Conservation (phyloP, 768 basidiomycete species). For the Dacryopinax spathularia region DNA sequence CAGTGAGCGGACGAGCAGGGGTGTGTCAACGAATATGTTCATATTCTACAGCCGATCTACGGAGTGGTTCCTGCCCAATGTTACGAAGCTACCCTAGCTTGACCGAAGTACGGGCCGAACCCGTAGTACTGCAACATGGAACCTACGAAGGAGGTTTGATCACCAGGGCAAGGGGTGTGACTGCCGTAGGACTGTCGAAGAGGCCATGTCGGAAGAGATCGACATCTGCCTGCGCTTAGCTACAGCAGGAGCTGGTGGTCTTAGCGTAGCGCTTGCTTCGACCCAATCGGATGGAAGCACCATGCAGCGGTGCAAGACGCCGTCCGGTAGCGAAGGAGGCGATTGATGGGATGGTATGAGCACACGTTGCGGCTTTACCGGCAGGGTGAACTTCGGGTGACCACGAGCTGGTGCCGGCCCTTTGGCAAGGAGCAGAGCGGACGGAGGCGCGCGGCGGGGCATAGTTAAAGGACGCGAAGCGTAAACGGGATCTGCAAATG, state of each 20-base stretch:
- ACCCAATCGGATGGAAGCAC: background rate
- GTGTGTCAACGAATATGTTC: no score
- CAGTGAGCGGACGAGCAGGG: no score
- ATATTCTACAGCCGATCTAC: no score
- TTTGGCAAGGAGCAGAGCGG: conserved; percentile 43
- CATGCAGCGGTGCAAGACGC: background rate
- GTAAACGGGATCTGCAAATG: background rate
- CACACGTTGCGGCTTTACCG: conserved; percentile 17
- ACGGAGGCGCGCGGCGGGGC: conserved; percentile 56
- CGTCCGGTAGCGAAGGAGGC: background rate
- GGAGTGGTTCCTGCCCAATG: no score
- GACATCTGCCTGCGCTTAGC: background rate
- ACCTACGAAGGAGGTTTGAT: no score
- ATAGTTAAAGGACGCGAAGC: no score
- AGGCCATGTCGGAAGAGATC: background rate
- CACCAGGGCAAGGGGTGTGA: no score
- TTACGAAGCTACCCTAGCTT: no score
- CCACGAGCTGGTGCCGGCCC: conserved; percentile 53
- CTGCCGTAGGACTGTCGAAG: no score
- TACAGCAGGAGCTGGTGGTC: background rate
- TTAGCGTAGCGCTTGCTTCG: background rate
- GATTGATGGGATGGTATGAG: background rate
- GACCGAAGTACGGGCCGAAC: no score
- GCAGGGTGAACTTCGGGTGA: conserved; percentile 48
- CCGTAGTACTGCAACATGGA: no score